A percentile compares a stretch with the other conserved stretches of the same genome.
Conservation (phyloP, 805 yeast genomes). For the Kodamaea laetipori region DNA sequence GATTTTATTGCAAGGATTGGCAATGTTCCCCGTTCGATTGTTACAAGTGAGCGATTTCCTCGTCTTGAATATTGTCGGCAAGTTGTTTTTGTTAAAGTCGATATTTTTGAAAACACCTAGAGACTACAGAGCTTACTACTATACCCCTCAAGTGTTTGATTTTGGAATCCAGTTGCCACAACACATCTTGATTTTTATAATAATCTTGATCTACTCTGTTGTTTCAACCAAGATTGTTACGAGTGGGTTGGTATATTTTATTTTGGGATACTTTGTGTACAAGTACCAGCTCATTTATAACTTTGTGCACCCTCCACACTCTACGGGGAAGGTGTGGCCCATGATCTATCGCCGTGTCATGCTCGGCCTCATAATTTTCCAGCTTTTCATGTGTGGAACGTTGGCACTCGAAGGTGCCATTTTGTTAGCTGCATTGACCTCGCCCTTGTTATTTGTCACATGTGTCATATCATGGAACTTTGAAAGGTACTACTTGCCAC, state of each 20-base stretch:
- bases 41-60: slow-evolving; percentile 58
- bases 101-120: slow-evolving; percentile 51
- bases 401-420: slow-evolving; percentile 61
- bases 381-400: slow-evolving; percentile 65
- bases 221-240: slow-evolving; percentile 60
- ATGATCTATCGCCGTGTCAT: slow-evolving; percentile 58
- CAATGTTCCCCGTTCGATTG: slow-evolving; percentile 60
- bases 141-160: slow-evolving; percentile 60
- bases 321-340: slow-evolving; percentile 70
- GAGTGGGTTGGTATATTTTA: slow-evolving; percentile 59
- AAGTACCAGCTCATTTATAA: slow-evolving; percentile 63
- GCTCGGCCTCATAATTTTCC: slow-evolving; percentile 56
- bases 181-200: slow-evolving; percentile 58
- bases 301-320: slow-evolving; percentile 64
- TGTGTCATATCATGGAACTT: slow-evolving; percentile 50
- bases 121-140: slow-evolving; percentile 52
- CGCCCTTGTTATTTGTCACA: slow-evolving; percentile 53
- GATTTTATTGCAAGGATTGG: slow-evolving; percentile 70
- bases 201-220: slow-evolving; percentile 59
- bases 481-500: slow-evolving; percentile 56
- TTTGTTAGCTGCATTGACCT: slow-evolving; percentile 47
- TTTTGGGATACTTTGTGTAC: slow-evolving; percentile 58
- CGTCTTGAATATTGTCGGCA: slow-evolving; percentile 43
- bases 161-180: slow-evolving; percentile 65
- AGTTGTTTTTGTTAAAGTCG: slow-evolving; percentile 39